These are phyloP conservation scores for Lactarius indigo DNA, from an alignment of 768 basidiomycete genomes.

Conservation along the genomic window DNA sequence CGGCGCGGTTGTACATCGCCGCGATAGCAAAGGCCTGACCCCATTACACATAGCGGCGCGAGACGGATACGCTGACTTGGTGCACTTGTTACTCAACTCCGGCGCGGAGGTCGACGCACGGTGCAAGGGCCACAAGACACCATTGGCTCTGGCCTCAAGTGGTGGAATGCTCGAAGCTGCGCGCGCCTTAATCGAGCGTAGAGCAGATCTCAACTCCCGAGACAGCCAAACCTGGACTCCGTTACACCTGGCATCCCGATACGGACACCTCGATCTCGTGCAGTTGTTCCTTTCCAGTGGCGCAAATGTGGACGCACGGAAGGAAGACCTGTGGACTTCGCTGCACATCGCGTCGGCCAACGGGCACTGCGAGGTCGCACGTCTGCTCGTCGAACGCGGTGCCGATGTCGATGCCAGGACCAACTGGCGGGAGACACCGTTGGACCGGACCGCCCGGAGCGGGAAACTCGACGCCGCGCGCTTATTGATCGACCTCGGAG, in stretches of 20 bases:
- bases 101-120: slow-evolving; percentile 2
- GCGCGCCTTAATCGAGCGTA: background rate
- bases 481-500: slow-evolving; percentile 8
- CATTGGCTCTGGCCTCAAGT: background rate
- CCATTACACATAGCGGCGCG: background rate
- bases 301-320: background rate
- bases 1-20: background rate
- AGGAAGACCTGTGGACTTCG: background rate
- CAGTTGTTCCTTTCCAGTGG: background rate
- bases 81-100: background rate
- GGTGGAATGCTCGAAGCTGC: background rate
- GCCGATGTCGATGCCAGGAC: background rate
- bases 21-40: background rate
- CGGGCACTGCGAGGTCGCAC: background rate
- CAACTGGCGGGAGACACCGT: background rate
- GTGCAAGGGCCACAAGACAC: background rate
- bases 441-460: background rate
- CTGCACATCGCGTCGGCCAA: background rate
- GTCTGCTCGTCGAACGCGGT: background rate
- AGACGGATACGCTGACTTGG: background rate
- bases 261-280: background rate
- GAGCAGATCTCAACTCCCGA: slow-evolving; percentile 8
- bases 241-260: background rate
- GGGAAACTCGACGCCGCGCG: slow-evolving; percentile 1
- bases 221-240: background rate